These are phyloP conservation scores for Malassezia obtusa DNA, from an alignment of 1,284 basidiomycete genomes.

Conservation along the genomic window DNA sequence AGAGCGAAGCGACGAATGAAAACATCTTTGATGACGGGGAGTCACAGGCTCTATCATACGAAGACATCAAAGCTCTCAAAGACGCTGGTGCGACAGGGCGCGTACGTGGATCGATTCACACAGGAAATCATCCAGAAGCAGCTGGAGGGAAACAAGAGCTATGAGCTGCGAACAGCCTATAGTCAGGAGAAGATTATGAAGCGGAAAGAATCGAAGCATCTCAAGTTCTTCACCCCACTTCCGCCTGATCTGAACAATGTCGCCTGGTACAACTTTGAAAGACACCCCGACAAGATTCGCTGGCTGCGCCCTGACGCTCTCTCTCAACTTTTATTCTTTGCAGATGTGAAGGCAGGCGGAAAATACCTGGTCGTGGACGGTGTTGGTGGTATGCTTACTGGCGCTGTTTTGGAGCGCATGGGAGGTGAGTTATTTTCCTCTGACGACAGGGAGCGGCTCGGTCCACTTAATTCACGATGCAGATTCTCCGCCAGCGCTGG, in stretches of 20 bases:
- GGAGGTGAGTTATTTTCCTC: conserved; percentile 56
- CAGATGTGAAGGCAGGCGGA: conserved; percentile 74
- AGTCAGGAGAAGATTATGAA: conserved; percentile 43
- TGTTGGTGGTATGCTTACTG: conserved; percentile 70
- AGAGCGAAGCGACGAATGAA: conserved; percentile 46
- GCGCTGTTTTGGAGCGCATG: conserved; percentile 62
- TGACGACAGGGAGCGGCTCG: conserved; percentile 50
- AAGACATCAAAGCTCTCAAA: conserved; percentile 46
- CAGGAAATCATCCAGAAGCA: conserved; percentile 39
- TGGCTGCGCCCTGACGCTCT: conserved; percentile 79
- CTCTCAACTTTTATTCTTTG: conserved; percentile 73
- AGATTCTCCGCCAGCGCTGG: conserved; percentile 86
- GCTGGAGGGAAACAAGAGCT: conserved; percentile 29
- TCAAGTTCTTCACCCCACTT: conserved; percentile 75
- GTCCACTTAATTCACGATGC: conserved; percentile 77
- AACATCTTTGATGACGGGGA: conserved; percentile 44
- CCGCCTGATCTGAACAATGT: conserved; percentile 81
- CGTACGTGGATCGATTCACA: not conserved
- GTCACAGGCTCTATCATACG: conserved; percentile 40
- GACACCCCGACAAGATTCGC: conserved; percentile 61
- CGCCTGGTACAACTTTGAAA: conserved; percentile 71
- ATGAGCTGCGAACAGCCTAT: conserved; percentile 38
- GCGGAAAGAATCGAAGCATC: conserved; percentile 54
- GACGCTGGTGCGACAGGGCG: conserved; percentile 38
- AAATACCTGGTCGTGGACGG: conserved; percentile 84